Conservation (phyloP, 352 stramenopile genomes). For the Globisporangium heterothallicum region DNA sequence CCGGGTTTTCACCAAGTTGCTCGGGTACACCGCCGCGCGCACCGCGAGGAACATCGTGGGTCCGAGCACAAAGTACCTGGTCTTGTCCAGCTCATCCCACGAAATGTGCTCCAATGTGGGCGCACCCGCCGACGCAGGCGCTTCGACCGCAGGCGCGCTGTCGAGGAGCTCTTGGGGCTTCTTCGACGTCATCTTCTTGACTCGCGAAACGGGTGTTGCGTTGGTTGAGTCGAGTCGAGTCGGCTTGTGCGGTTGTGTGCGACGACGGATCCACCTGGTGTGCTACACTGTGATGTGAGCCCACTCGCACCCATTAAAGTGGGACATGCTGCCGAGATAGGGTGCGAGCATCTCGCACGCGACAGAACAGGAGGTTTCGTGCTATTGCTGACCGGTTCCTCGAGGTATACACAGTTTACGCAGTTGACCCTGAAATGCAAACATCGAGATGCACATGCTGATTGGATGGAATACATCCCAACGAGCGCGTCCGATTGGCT, state of each 20-base stretch:
- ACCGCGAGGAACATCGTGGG: constrained; percentile 80
- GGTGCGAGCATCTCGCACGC: background rate
- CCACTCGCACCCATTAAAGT: background rate
- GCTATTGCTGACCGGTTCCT: too few relatives aligned
- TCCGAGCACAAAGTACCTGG: constrained; percentile 80
- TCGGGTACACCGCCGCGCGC: constrained; percentile 80
- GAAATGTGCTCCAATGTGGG: constrained; percentile 68
- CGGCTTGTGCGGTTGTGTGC: background rate
- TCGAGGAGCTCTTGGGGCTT: background rate
- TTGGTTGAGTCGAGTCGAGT: background rate
- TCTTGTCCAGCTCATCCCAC: constrained; percentile 89
- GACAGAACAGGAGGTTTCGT: too few relatives aligned
- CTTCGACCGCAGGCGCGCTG: background rate
- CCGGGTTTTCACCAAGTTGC: constrained; percentile 86
- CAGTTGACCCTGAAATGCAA: too few relatives aligned
- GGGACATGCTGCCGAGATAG: background rate
- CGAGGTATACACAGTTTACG: too few relatives aligned
- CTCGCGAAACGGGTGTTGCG: background rate
- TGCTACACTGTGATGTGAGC: background rate
- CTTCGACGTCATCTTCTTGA: background rate
- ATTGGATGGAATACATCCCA: too few relatives aligned
- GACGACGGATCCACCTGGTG: background rate
- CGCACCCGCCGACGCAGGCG: constrained; percentile 2
- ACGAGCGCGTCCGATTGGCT: too few relatives aligned
- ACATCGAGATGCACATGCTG: too few relatives aligned